phyloP scores from a whole-genome alignment of 2,329 filamentous ascomycete species.

The Byssochlamys sp. region DNA sequence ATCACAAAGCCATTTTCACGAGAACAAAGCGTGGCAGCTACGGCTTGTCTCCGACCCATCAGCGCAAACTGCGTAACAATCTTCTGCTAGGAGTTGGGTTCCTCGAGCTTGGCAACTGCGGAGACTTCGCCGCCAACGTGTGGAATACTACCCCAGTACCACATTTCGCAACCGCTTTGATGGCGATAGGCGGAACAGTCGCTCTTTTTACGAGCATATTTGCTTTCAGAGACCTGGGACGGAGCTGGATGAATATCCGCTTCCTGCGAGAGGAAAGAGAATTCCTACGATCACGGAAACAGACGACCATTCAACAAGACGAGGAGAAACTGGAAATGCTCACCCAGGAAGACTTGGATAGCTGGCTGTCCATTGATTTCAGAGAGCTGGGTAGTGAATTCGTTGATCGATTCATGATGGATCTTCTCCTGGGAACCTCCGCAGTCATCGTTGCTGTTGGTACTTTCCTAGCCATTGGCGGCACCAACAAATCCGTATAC shows the following conservation, averaged over 20 bases:
- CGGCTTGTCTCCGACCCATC: background rate
- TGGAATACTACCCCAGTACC: constrained; percentile 47
- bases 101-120: constrained; percentile 47
- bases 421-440: constrained; percentile 42
- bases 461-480: constrained; percentile 47
- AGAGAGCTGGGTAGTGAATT: constrained; percentile 45
- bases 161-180: constrained; percentile 39
- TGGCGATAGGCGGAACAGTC: constrained; percentile 44
- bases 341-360: constrained; percentile 19
- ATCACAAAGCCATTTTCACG: background rate
- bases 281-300: constrained; percentile 17
- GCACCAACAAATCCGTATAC: constrained; percentile 36
- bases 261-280: constrained; percentile 37
- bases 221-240: constrained; percentile 36
- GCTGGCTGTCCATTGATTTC: constrained; percentile 36
- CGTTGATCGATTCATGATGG: constrained; percentile 44
- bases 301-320: background rate
- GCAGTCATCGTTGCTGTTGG: constrained; percentile 43
- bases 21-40: background rate
- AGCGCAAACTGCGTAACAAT: constrained; percentile 4
- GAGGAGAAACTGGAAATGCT: constrained; percentile 11
- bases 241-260: constrained; percentile 39
- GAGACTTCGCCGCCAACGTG: constrained; percentile 50
- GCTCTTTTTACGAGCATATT: constrained; percentile 40
- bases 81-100: constrained; percentile 38